These are phyloP conservation scores for Gyromitra esculenta DNA, from an alignment of 2,329 filamentous ascomycete species.

Conservation along the genomic window DNA sequence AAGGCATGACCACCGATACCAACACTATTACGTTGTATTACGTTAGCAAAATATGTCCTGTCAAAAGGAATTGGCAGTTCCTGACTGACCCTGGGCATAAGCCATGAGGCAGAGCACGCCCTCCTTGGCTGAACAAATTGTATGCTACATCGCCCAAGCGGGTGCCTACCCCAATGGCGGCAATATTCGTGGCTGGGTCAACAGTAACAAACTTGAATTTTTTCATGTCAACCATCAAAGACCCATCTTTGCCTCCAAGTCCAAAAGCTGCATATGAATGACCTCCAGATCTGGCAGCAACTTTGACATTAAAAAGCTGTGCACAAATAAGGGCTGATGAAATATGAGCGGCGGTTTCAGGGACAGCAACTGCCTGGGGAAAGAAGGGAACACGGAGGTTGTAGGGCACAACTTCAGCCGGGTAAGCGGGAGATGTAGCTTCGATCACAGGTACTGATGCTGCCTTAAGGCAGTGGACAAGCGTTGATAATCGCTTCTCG, in stretches of 20 bases:
- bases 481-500: slow-evolving; percentile 19
- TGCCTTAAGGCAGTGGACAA: slow-evolving; percentile 41
- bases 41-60: neutral
- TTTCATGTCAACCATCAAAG: slow-evolving; percentile 67
- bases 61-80: neutral
- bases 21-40: slow-evolving; percentile 57
- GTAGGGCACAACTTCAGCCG: slow-evolving; percentile 56
- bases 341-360: slow-evolving; percentile 61
- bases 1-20: slow-evolving; percentile 64
- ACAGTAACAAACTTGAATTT: slow-evolving; percentile 67
- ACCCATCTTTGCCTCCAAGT: slow-evolving; percentile 64
- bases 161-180: slow-evolving; percentile 67
- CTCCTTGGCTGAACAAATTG: slow-evolving; percentile 63
- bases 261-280: slow-evolving; percentile 68
- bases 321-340: slow-evolving; percentile 64
- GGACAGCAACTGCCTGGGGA: slow-evolving; percentile 60
- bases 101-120: slow-evolving; percentile 70
- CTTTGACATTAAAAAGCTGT: slow-evolving; percentile 61
- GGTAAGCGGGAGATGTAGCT: slow-evolving; percentile 37
- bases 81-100: slow-evolving; percentile 66
- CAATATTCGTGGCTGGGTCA: slow-evolving; percentile 66
- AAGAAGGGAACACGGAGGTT: slow-evolving; percentile 59
- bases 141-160: slow-evolving; percentile 66
- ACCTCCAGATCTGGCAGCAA: slow-evolving; percentile 66
- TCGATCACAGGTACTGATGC: slow-evolving; percentile 38